Evolutionary conservation across 495 filamentous ascomycete genomes (phyloP), one percentile per base, ranked within the genome.

Genomic region (Lepraria neglecta): DNA sequence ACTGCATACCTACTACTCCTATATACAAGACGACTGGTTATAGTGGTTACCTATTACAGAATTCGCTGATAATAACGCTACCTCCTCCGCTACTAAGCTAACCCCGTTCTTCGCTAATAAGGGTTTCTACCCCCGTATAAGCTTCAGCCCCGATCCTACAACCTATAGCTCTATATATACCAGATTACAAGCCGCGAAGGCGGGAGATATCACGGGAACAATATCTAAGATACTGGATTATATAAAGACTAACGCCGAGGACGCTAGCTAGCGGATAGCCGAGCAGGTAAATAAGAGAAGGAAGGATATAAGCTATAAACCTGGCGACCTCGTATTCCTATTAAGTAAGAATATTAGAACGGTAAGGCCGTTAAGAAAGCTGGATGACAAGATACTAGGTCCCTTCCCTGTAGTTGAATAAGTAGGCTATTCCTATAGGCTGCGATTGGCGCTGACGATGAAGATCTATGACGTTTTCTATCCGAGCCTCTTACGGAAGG

Each of bases 21-120:
- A 70, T 57, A 52, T 62, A 1, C 65, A 76, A 33, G 52, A 72
- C 47, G 48, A 76, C 60, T 76, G 58, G 72, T 44, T 46, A 0
- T 48, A 60, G 43, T 66, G 59, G 53, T 47, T 72, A 19, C 67
- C 59, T 12, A 56, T 69, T 3, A 63, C 65, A 15, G 21, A 76
- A 38, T 72, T 75, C 47, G 56, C 65, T 64, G 24, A 24, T 2
- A 24, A 24, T 24, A 24, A 24, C 24, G 24, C 24, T 24, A 24
- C 2, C 24, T 24, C 24, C 24, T 24, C 24, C 1, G 24, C 2
- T 1, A 24, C 24, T 24, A 24, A 24, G 24, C 24, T 24, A 24
- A 24, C 24, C 24, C 24, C 24, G 1, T 24, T 24, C 24, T 24
- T 24, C 24, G 24, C 2, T 1, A 67, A 71, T 27, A 51, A 67